A percentile compares a stretch with the other conserved stretches of the same genome.
phyloP scores from a whole-genome alignment of 768 basidiomycete species.

The Clavulina sp. region DNA sequence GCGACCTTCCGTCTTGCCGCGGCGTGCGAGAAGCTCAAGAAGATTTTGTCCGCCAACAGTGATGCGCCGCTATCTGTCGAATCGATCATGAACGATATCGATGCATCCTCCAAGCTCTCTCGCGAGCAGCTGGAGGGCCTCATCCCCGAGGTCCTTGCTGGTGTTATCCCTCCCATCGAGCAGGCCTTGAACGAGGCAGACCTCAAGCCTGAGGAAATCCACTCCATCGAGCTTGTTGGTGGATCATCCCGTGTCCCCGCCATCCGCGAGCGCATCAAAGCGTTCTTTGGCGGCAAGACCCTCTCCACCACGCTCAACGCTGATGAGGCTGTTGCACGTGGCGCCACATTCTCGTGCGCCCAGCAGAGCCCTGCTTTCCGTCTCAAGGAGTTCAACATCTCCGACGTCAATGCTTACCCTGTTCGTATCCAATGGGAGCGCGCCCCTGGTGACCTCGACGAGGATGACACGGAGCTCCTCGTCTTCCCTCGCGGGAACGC shows the following conservation, averaged over 20 bases:
- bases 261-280: slow-evolving; percentile 72
- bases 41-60: slow-evolving; percentile 83
- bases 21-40: slow-evolving; percentile 89
- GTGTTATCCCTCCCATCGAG: slow-evolving; percentile 58
- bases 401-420: slow-evolving; percentile 74
- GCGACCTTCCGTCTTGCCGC: slow-evolving; percentile 79
- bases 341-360: slow-evolving; percentile 92
- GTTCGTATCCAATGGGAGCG: slow-evolving; percentile 83
- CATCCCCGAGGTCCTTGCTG: slow-evolving; percentile 55
- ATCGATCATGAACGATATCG: slow-evolving; percentile 90
- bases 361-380: slow-evolving; percentile 96
- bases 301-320: slow-evolving; percentile 91
- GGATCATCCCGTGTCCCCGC: slow-evolving; percentile 87
- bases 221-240: slow-evolving; percentile 83
- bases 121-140: slow-evolving; percentile 74
- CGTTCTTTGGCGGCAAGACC: slow-evolving; percentile 63
- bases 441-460: slow-evolving; percentile 55
- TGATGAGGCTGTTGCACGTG: slow-evolving; percentile 92
- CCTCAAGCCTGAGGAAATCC: slow-evolving; percentile 67
- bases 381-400: slow-evolving; percentile 82
- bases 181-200: slow-evolving; percentile 68
- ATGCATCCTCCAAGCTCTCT: slow-evolving; percentile 69
- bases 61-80: slow-evolving; percentile 86
- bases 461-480: slow-evolving; percentile 72
- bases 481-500: slow-evolving; percentile 77